Evolutionary conservation across 1,284 basidiomycete genomes (phyloP), one percentile per base, ranked within the genome.

Genomic region (Fomitopsis betulina): DNA sequence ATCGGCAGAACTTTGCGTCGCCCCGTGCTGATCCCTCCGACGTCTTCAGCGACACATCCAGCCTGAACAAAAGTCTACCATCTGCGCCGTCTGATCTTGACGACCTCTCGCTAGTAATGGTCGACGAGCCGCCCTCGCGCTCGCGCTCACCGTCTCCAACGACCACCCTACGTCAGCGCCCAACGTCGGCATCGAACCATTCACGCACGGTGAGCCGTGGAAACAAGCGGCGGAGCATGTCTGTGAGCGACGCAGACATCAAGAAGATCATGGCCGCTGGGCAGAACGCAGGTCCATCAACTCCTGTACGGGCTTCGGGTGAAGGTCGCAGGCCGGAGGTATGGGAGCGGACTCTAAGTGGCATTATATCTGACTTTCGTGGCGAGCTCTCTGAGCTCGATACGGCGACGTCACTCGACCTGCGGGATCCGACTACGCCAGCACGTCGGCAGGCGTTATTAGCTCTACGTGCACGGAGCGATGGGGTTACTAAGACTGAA

Each of bases 191-290:
- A 15, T 35, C 53, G 23, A 65, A 62, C 45, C 60, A 63, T 37
- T 8, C 67, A 7, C 66, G 66, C 17, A 69, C 70, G 21, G 74
- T 72, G 35, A 63, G 64, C 27, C 73, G 49, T 21, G 49, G 78
- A 47, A 74, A 70, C 60, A 87, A 85, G 64, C 81, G 87, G 64
- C 76, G 90, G 62, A 91, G 89, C 68, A 84, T 87, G 82, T 90
- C 88, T 64, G 83, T 89, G 43, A 80, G 86, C 54, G 85, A 89
- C 65, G 77, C 79, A 9, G 89, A 90, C 56, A 65, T 83, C 49
- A 80, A 83, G 68, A 80, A 79, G 61, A 68, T 74, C 3, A 74
- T 77, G 61, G 58, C 72, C 9, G 63, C 71, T 50, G 67, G 72
- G 8, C 45, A 47, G 25, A 15, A 21, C 6, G 65, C 66, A 32